Percentiles rank a stretch among this genome's conserved stretches.
Conservation (phyloP, 2,329 filamentous ascomycete species). For the Aspergillus eucalypticola region DNA sequence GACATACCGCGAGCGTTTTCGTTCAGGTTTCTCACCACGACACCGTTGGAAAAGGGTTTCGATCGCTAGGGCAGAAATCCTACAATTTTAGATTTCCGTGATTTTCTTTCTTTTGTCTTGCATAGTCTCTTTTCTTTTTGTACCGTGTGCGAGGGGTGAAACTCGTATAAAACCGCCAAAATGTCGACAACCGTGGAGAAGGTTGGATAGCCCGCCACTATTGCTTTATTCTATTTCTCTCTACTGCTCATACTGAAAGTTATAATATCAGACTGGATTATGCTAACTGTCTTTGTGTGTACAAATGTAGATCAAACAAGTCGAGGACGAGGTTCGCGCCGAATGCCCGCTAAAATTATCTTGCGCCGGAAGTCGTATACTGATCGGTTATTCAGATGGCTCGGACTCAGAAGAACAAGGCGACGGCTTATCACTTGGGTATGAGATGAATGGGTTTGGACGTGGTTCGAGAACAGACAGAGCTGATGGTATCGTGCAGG, state of each 20-base stretch:
- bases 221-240: background rate
- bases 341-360: slow-evolving; percentile 1
- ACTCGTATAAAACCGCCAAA: slow-evolving; percentile 45
- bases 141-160: slow-evolving; percentile 19
- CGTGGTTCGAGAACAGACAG: slow-evolving; percentile 10
- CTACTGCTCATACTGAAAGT: background rate
- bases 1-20: slow-evolving; percentile 8
- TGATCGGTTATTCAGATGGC: slow-evolving; percentile 67
- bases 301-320: slow-evolving; percentile 78
- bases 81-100: background rate
- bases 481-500: slow-evolving; percentile 43
- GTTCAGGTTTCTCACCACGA: slow-evolving; percentile 14
- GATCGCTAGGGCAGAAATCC: background rate
- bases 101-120: slow-evolving; percentile 9
- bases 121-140: slow-evolving; percentile 19
- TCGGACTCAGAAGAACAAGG: slow-evolving; percentile 96
- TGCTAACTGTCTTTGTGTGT: slow-evolving; percentile 32
- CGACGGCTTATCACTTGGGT: slow-evolving; percentile 87
- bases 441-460: slow-evolving; percentile 21
- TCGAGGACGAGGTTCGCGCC: slow-evolving; percentile 82
- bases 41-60: slow-evolving; percentile 9
- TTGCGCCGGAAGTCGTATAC: slow-evolving; percentile 9
- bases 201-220: slow-evolving; percentile 52
- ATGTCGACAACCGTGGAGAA: slow-evolving; percentile 99
- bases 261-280: background rate